phyloP scores from a whole-genome alignment of 352 stramenopile genomes.

The Phytophthora ohioensis region DNA sequence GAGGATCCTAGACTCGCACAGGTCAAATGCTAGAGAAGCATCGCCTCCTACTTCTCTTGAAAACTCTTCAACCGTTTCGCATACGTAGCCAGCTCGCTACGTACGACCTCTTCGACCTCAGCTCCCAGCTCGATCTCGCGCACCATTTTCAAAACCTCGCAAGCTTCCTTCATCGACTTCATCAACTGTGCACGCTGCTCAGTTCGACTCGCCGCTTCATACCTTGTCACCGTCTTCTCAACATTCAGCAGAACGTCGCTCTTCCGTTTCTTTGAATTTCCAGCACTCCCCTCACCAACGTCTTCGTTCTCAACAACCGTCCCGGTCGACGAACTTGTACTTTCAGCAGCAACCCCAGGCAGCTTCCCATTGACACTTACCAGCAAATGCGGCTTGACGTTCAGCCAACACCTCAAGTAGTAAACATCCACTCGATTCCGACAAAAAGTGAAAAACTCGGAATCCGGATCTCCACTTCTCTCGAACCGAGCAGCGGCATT shows the following conservation, averaged over 20 bases:
- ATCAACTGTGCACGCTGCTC: not conserved
- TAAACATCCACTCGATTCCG: slow-evolving; percentile 16
- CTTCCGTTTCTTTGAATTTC: not conserved
- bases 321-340: too few relatives aligned
- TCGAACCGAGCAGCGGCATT: slow-evolving; percentile 1
- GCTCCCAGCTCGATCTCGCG: not conserved
- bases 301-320: not conserved
- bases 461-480: not conserved
- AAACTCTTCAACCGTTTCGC: not conserved
- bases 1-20: too few relatives aligned
- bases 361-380: slow-evolving; percentile 15
- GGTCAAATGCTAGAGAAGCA: too few relatives aligned
- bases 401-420: slow-evolving; percentile 17
- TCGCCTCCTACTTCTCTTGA: not conserved
- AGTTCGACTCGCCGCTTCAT: not conserved
- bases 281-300: not conserved
- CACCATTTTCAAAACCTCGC: not conserved
- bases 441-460: slow-evolving; percentile 14
- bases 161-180: not conserved
- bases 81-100: not conserved
- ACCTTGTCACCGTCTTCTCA: not conserved
- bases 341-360: not conserved
- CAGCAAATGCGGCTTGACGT: slow-evolving; percentile 13
- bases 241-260: not conserved
- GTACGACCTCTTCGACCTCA: not conserved